Percentiles rank a stretch among this genome's conserved stretches.
These are phyloP conservation scores for Beauveria caledonica DNA, from an alignment of 2,329 filamentous ascomycete genomes.

Conservation along the genomic window DNA sequence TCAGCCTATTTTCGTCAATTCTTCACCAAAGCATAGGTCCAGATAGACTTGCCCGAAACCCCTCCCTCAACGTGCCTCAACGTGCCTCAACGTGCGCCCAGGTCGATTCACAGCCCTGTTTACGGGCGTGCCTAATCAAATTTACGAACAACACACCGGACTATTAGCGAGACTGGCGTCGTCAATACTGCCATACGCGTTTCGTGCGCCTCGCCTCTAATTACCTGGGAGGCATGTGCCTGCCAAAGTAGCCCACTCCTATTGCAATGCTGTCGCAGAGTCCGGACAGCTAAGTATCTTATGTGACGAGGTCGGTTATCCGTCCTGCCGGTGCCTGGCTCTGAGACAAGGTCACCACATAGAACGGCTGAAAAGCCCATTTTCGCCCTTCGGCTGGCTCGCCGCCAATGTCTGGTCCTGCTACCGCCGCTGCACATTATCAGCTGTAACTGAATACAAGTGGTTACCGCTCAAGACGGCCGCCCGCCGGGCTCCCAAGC, in stretches of 20 bases:
- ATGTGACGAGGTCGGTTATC: neutral
- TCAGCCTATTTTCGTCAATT: neutral
- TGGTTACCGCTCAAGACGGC: no score
- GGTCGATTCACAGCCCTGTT: neutral
- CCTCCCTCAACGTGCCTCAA: no score
- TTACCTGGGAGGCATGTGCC: constrained; percentile 1
- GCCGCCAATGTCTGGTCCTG: neutral
- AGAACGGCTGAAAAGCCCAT: neutral
- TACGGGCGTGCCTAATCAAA: neutral
- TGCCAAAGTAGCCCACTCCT: constrained; percentile 1
- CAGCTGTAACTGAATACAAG: neutral
- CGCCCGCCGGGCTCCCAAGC: no score
- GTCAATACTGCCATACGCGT: neutral
- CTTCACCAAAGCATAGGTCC: neutral
- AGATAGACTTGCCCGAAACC: neutral
- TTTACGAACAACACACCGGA: neutral
- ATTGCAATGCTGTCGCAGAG: constrained; percentile 4
- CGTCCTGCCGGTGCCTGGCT: neutral
- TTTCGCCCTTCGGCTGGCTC: neutral
- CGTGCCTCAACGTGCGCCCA: neutral
- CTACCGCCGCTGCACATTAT: neutral
- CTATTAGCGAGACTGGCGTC: neutral
- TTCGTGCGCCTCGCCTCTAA: constrained; percentile 4
- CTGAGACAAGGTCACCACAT: constrained; percentile 2
- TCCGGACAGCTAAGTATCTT: neutral